These are phyloP conservation scores for Irpex sp. DNA, from an alignment of 1,284 basidiomycete species.

Conservation along the genomic window DNA sequence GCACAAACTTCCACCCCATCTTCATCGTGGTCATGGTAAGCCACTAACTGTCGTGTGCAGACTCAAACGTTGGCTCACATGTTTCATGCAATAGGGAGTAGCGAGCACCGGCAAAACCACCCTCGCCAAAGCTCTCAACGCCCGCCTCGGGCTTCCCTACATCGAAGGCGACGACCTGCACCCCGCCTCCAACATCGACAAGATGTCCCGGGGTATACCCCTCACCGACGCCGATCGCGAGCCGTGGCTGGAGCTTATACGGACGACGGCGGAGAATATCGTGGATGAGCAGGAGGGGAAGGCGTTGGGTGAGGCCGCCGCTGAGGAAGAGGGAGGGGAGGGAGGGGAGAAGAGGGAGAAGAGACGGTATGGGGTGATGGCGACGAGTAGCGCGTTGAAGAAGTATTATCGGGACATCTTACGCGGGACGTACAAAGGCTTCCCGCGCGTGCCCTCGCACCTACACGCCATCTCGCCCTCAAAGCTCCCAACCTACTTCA, in stretches of 20 bases:
- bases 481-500: conserved; percentile 65
- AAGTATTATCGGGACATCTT: conserved; percentile 78
- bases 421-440: conserved; percentile 43
- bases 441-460: conserved; percentile 19
- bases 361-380: conserved; percentile 49
- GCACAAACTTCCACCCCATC: conserved; percentile 18
- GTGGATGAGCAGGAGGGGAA: conserved; percentile 18
- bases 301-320: conserved; percentile 10
- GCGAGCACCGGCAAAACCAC: conserved; percentile 89
- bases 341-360: conserved; percentile 6
- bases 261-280: conserved; percentile 54
- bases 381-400: conserved; percentile 88
- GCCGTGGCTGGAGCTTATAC: conserved; percentile 81
- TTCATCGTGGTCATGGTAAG: conserved; percentile 46
- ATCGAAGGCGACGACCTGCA: conserved; percentile 91
- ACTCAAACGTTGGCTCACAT: background rate
- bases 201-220: conserved; percentile 82
- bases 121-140: conserved; percentile 63
- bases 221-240: conserved; percentile 79
- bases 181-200: conserved; percentile 75
- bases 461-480: conserved; percentile 22
- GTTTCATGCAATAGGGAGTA: conserved; percentile 49
- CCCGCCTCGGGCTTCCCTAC: conserved; percentile 63
- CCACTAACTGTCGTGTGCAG: background rate
- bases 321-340: conserved; percentile 10